Evolutionary conservation across 768 basidiomycete genomes (phyloP), one percentile per base, ranked within the genome.

Genomic region (Suillus sp.): DNA sequence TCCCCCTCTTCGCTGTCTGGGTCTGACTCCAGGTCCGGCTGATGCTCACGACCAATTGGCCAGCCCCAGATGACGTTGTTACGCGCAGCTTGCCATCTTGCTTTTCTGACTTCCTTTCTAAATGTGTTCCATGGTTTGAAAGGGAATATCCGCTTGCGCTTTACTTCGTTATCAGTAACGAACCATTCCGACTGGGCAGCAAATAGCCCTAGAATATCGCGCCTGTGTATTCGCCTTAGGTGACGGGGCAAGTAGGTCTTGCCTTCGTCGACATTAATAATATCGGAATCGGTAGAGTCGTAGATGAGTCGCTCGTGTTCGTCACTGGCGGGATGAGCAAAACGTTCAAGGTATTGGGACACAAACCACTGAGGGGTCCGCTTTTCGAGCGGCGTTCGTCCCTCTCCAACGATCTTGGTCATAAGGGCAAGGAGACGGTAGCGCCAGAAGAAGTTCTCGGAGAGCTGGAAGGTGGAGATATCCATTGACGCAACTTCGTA

Each of bases 101-200:
- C 76, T 37, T 62, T 66, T 62, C 69, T 70, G 11, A 74, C 74
- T 43, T 72, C 62, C 8, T 54, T 40, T 62, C 79, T 82, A 70
- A 87, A 89, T 7, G 37, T 40, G 40, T 78, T 69, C 88, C 87
- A 90, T 18, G 76, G 68, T 0, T 64, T 56, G 5, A 85, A 65
- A 60, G 87, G 75, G 8, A 90, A 61, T 22, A 81, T 61, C 48
- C 70, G 71, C 20, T 65, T 61, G 30, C 70, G 67, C 42, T 60
- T 65, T 40, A 73, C 63, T 11, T 66, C 76, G 38, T 83, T 83
- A 57, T 86, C 79, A 13, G 83, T 80, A 42, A 86, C 70, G 9
- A 90, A 67, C 88, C 88, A 90, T 40, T 81, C 82, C 0, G 81
- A 80, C 10, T 89, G 86, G 11, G 79, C 76, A 13, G 85, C 86